Evolutionary conservation across 306 rosid genomes (phyloP), one percentile per base, ranked within the genome.

Genomic region (Quercus ilex): DNA sequence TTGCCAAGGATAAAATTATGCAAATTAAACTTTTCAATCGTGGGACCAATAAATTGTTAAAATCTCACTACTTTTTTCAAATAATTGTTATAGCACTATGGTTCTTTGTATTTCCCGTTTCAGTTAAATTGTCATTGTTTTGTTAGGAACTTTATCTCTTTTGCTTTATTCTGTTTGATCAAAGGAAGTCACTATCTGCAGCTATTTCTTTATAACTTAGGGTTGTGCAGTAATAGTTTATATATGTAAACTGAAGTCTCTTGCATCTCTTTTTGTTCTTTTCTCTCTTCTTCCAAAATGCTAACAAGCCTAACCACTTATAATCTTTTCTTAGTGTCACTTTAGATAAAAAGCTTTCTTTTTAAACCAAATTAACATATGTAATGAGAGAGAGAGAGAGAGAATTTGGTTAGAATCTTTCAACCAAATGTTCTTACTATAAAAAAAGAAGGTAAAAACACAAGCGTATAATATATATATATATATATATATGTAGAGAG

Each of bases 381-480:
- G 46, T 41, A 41, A 41, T 41, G 46, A 41, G 46, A 41, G 46
- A 41, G 53, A 9, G 17, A 74, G 74, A 69, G 18, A 74, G 67
- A 67, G 65, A 64, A 26, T 28, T 14, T 51, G 15, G 72, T 33
- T 38, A 79, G 91, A 88, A 86, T 90, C 90, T 72, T 18, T 73
- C 57, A 28, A 80, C 2, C 52, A 74, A 71, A 59, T 83, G 78
- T 35, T 80, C 60, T 71, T 51, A 74, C 78, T 78, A 82, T 26
- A 88, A 25, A 78, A 86, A 87, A 88, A 85, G 53, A 53, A 67
- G 86, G 74, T 64, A 79, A 83, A 76, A 77, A 90, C 93, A 87
- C 79, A 65, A 71, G 71, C 53, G 12, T 12, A 49, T 9, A 2
- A 9, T 46, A 2, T 46, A 11, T 46, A 12, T 49, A 12, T 49